Base-by-base conservation (phyloP, 1,284 basidiomycete genomes). In the Rhodotorula sp. region DNA sequence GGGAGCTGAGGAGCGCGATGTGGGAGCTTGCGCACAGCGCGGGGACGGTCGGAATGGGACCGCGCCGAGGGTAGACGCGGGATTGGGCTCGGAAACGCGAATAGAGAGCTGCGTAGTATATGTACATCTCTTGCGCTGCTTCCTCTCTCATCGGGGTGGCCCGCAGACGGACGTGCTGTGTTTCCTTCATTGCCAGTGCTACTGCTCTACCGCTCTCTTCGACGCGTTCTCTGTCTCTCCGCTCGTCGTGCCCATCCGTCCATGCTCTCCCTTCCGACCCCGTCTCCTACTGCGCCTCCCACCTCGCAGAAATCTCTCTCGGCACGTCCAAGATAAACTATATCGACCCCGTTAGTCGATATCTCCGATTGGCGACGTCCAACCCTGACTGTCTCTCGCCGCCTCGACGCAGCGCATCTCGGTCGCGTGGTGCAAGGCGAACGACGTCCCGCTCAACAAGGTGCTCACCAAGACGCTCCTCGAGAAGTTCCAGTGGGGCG, bases 391-490 rank as follows among this genome's bases (percentile, higher is more conserved):
- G 21, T 57, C 55, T 21, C 27, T 15, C 54, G 32, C 27, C 27
- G 22, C 29, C 41, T 62, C 39, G 32, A 36, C 54, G 27, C 53
- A 36, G 71, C 91, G 91, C 72, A 93, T 93, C 70, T 92, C 91
- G 3, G 87, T 50, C 61, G 87, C 90, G 1, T 93, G 91, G 91
- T 94, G 92, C 81, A 91, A 91, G 82, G 88, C 85, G 71, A 85
- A 93, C 79, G 88, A 90, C 67, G 92, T 96, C 2, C 93, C 94
- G 6, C 88, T 96, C 64, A 91, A 92, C 83, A 9, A 39, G 39
- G 15, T 39, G 9, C 39, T 39, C 39, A 39, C 7, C 39, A 39
- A 39, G 39, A 39, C 39, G 1, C 39, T 15, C 39, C 39, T 39
- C 39, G 15, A 39, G 9, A 39, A 9, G 39, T 39, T 39, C 39